Evolutionary conservation across 305 asterid genomes (phyloP).

Genomic region (Rubia balearica): DNA sequence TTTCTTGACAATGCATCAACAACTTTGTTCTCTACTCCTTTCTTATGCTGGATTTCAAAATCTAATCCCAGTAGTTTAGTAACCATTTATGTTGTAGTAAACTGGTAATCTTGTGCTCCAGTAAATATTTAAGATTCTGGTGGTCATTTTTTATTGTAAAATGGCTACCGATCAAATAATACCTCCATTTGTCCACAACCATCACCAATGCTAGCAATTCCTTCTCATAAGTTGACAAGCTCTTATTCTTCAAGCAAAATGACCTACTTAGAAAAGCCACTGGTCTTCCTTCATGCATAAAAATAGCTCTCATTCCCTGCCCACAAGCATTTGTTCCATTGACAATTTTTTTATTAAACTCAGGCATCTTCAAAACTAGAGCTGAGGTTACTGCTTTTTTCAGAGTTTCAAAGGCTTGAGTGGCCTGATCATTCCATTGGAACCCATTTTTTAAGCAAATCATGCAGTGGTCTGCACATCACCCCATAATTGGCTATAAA

Average conservation of each 20-base stretch:
- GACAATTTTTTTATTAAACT: too few species aligned
- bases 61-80: neutral
- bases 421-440: too few species aligned
- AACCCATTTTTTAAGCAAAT: too few species aligned
- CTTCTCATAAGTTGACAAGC: neutral
- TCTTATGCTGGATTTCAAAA: neutral
- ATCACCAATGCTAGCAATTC: neutral
- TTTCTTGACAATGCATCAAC: neutral
- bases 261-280: neutral
- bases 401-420: too few species aligned
- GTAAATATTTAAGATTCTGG: neutral
- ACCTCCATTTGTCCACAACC: neutral
- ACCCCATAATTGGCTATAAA: too few species aligned
- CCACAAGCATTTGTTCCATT: neutral
- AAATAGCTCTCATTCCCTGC: neutral
- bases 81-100: neutral
- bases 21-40: neutral
- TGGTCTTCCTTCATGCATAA: neutral
- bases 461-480: too few species aligned
- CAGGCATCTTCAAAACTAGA: neutral
- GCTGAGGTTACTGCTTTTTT: neutral
- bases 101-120: too few species aligned
- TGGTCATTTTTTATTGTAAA: neutral
- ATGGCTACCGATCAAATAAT: neutral
- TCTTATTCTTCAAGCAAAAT: too few species aligned